Evolutionary conservation across 257 asterid species (phyloP).

Genomic region (Craterostigma plantagineum): DNA sequence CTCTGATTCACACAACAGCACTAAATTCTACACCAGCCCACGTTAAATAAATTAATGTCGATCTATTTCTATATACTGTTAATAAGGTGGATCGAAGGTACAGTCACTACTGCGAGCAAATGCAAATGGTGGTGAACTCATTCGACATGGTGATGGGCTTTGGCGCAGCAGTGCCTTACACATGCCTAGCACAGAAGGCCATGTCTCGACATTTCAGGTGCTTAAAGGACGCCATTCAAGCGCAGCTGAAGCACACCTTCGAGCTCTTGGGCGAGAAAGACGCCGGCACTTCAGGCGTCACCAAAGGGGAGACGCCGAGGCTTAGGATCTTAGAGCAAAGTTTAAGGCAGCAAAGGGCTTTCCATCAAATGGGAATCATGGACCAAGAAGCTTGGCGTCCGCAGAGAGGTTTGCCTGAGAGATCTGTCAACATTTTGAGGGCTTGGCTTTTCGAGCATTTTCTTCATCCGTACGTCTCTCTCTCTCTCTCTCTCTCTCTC

Average conservation of each 20-base stretch:
- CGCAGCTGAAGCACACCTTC: constrained; percentile 55
- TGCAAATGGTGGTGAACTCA: constrained; percentile 97
- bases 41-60: neutral
- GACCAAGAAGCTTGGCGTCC: constrained; percentile 99
- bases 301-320: constrained; percentile 93
- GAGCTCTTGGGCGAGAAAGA: constrained; percentile 70
- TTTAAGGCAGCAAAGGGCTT: constrained; percentile 67
- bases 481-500: neutral
- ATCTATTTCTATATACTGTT: too few species aligned
- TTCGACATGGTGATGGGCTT: constrained; percentile 95
- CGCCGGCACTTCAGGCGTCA: constrained; percentile 50
- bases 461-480: constrained; percentile 72
- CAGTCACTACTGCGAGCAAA: constrained; percentile 89
- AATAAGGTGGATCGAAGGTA: constrained; percentile 83
- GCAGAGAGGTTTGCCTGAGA: constrained; percentile 83
- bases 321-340: constrained; percentile 70
- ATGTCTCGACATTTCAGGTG: constrained; percentile 95
- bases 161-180: constrained; percentile 87
- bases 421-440: constrained; percentile 78
- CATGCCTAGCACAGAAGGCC: constrained; percentile 72
- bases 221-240: constrained; percentile 65
- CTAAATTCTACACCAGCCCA: neutral
- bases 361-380: constrained; percentile 95
- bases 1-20: too few species aligned
- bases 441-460: constrained; percentile 99